phyloP scores from a whole-genome alignment of 108 stramenopile species.

The Skeletonema tropicum region DNA sequence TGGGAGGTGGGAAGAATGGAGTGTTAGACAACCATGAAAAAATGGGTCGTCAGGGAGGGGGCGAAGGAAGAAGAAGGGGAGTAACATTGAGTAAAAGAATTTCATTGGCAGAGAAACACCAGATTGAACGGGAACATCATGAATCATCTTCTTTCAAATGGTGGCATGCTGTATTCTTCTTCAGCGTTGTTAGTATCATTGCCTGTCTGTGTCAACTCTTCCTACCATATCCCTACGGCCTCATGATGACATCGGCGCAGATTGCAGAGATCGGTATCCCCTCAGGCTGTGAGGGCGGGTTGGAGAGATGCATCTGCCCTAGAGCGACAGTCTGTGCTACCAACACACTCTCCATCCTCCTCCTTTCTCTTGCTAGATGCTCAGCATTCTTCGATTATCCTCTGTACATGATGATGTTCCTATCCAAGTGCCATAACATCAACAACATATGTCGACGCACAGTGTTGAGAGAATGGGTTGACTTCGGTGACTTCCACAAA shows the following conservation, averaged over 20 bases:
- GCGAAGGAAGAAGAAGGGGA: no score
- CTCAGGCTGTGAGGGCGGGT: slow-evolving; percentile 12
- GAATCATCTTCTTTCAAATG: background rate
- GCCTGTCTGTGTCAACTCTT: background rate
- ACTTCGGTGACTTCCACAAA: background rate
- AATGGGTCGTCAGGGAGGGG: no score
- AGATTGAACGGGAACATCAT: background rate
- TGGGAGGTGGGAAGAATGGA: no score
- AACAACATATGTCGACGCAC: background rate
- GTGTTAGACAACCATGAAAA: no score
- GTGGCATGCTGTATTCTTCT: background rate
- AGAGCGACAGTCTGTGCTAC: slow-evolving; percentile 26
- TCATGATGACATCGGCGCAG: background rate
- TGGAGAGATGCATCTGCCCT: slow-evolving; percentile 22
- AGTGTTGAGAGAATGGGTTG: background rate
- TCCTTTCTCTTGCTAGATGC: slow-evolving; percentile 19
- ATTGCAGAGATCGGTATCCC: background rate
- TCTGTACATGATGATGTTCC: slow-evolving; percentile 28
- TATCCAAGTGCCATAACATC: slow-evolving; percentile 23
- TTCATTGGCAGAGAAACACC: background rate
- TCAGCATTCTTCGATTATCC: slow-evolving; percentile 37
- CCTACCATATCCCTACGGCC: slow-evolving; percentile 10
- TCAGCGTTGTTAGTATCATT: background rate
- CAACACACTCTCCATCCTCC: slow-evolving; percentile 10
- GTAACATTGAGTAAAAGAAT: background rate